Base-by-base conservation (phyloP, 225 moss, liverwort and hornwort species). In the Sphagnum tenellum region DNA sequence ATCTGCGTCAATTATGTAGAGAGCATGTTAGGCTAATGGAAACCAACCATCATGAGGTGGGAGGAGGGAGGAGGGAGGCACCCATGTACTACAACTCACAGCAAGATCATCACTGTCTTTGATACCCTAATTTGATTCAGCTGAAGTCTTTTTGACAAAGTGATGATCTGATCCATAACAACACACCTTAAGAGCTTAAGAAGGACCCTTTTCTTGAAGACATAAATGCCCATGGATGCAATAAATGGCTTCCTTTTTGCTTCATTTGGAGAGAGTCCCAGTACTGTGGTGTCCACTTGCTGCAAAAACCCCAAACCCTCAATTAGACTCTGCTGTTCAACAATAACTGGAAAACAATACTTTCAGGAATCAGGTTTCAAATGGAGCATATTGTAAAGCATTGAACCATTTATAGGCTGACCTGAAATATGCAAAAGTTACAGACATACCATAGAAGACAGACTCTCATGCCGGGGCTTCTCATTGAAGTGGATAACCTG, bases 401-500 rank as follows among this genome's bases (percentile, higher is more conserved):
- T 29, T 1, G 29, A 29, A 56, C 56, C 5, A 56, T 4, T 12
- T 4, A 4, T 3, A 12, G 56, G 9, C 65, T 13, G 65, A 66
- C 8, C 6, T 12, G 6, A 44, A 14, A 51, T 4, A 10, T 46
- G 12, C 47, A 58, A 45, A 3, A 48, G 66, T 3, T 9, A 4
- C 9, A 11, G 45, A 62, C 64, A 64, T 79, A 92, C 95, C 95
- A 95, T 95, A 9, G 89, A 74, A 60, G 76, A 79, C 52, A 95
- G 61, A 54, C 88, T 79, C 14, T 82, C 81, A 29, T 89, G 92
- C 70, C 86, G 89, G 3, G 95, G 95, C 65, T 95, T 95, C 75
- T 95, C 95, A 73, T 88, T 88, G 77, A 95, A 92, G 63, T 86
- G 88, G 14, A 95, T 72, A 3, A 95, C 71, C 65, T 59, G 89